Evolutionary conservation across 257 asterid genomes (phyloP).

Genomic region (Plantago ovata): DNA sequence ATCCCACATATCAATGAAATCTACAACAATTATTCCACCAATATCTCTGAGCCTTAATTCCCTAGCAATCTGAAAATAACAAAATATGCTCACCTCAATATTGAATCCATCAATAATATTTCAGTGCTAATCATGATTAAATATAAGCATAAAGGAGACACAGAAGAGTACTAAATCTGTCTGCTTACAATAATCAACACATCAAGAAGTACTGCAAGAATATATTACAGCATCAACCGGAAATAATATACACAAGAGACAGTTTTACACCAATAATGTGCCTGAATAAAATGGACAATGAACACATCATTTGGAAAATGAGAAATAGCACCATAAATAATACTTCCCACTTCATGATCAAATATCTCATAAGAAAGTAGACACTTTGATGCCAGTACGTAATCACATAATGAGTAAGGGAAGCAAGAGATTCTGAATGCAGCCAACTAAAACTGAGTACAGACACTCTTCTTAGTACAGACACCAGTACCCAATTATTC

Average conservation of each 20-base stretch:
- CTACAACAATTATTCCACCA: slow-evolving; percentile 97
- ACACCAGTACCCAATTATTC: too few relatives aligned
- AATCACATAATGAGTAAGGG: too few relatives aligned
- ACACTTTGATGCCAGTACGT: too few relatives aligned
- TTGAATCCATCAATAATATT: slow-evolving; percentile 14
- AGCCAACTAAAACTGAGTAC: too few relatives aligned
- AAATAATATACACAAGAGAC: not conserved
- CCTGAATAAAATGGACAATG: not conserved
- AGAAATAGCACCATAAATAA: too few relatives aligned
- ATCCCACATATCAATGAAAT: slow-evolving; percentile 96
- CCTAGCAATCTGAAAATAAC: slow-evolving; percentile 78
- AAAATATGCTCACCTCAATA: slow-evolving; percentile 18
- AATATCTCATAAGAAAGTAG: slow-evolving; percentile 7
- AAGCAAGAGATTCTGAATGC: too few relatives aligned
- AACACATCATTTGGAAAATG: too few relatives aligned
- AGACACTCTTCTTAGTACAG: too few relatives aligned
- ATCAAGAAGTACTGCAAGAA: slow-evolving; percentile 5
- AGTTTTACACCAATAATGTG: not conserved
- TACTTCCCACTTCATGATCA: slow-evolving; percentile 7
- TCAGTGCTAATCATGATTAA: slow-evolving; percentile 2
- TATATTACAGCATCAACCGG: slow-evolving; percentile 16
- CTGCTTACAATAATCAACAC: slow-evolving; percentile 12
- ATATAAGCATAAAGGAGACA: slow-evolving; percentile 1
- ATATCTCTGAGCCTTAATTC: slow-evolving; percentile 94
- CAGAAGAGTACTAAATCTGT: slow-evolving; percentile 11